These are phyloP conservation scores for Penicillium egyptiacum DNA, from an alignment of 495 filamentous ascomycete species.

Conservation along the genomic window DNA sequence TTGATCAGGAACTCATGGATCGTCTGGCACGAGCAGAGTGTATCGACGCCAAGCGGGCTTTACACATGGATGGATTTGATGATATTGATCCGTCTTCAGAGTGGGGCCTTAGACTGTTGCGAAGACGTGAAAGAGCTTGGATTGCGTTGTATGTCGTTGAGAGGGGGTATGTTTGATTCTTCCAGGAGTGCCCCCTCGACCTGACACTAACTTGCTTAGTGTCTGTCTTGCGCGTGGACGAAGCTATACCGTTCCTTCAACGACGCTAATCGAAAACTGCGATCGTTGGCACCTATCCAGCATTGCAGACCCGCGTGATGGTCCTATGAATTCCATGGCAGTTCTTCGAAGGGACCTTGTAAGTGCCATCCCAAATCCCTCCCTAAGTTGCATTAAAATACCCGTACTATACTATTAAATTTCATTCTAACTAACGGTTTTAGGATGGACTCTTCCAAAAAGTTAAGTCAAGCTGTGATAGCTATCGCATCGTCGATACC, in stretches of 20 bases:
- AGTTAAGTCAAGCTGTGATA: slow-evolving; percentile 64
- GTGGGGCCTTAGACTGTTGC: slow-evolving; percentile 57
- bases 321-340: slow-evolving; percentile 66
- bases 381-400: neutral
- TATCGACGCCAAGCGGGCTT: slow-evolving; percentile 61
- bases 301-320: slow-evolving; percentile 65
- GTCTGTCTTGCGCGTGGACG: slow-evolving; percentile 69
- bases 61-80: slow-evolving; percentile 66
- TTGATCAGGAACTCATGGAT: slow-evolving; percentile 47
- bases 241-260: slow-evolving; percentile 64
- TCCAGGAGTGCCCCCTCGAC: neutral
- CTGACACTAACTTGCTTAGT: slow-evolving; percentile 34
- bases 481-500: slow-evolving; percentile 47
- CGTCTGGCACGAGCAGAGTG: slow-evolving; percentile 61
- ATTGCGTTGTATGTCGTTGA: slow-evolving; percentile 72
- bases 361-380: slow-evolving; percentile 17
- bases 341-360: slow-evolving; percentile 67
- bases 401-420: neutral
- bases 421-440: neutral
- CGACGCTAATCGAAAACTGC: slow-evolving; percentile 62
- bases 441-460: slow-evolving; percentile 60
- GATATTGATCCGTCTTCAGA: slow-evolving; percentile 61
- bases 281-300: slow-evolving; percentile 65
- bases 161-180: slow-evolving; percentile 51
- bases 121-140: slow-evolving; percentile 67